Evolutionary conservation across 2,329 filamentous ascomycete genomes (phyloP).

Genomic region (Penicillium paneum): DNA sequence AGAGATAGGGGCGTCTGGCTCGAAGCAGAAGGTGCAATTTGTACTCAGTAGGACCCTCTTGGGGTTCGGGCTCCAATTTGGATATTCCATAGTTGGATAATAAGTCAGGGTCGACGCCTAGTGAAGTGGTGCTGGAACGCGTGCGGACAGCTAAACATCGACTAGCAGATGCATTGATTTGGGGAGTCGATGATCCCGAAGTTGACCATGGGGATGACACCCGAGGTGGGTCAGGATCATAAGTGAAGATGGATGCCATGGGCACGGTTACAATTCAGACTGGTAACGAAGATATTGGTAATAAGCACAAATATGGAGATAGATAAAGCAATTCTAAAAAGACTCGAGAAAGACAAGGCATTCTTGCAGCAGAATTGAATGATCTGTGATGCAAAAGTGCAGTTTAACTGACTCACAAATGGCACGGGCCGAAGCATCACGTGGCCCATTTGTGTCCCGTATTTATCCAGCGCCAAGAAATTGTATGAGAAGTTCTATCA

Average conservation of each 20-base stretch:
- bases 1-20: conserved; percentile 69
- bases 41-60: conserved; percentile 93
- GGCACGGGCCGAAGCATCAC: conserved; percentile 18
- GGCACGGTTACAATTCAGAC: conserved; percentile 11
- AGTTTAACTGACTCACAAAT: conserved; percentile 20
- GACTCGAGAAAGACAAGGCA: conserved; percentile 12
- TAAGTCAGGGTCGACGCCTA: conserved; percentile 39
- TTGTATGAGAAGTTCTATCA: background rate
- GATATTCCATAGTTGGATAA: conserved; percentile 62
- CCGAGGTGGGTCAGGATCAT: conserved; percentile 79
- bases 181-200: conserved; percentile 47
- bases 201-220: conserved; percentile 88
- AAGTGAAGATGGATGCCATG: conserved; percentile 97
- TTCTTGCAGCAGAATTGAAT: conserved; percentile 11
- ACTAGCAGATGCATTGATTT: conserved; percentile 27
- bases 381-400: background rate
- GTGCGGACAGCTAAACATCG: conserved; percentile 26
- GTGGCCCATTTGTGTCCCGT: background rate
- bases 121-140: conserved; percentile 37
- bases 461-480: background rate
- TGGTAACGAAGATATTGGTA: conserved; percentile 13
- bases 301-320: conserved; percentile 2
- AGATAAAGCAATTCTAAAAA: conserved; percentile 2
- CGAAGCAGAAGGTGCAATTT: conserved; percentile 87
- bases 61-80: conserved; percentile 82